Evolutionary conservation across 441 rosid genomes (phyloP).

Genomic region (Corymbia citriodora): DNA sequence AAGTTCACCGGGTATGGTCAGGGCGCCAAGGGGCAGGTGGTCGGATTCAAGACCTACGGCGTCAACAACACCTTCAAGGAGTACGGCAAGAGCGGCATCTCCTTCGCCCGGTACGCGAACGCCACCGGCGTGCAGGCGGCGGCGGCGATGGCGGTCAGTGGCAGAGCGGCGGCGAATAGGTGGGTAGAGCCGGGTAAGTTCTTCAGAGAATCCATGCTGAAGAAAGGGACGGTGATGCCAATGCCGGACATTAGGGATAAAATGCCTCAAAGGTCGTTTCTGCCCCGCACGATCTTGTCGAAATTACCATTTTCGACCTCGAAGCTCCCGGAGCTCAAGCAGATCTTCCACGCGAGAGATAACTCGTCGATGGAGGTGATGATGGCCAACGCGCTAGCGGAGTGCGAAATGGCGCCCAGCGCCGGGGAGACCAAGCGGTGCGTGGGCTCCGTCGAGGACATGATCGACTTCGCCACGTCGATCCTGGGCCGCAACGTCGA

Average conservation of each 20-base stretch:
- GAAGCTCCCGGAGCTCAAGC: constrained; percentile 40
- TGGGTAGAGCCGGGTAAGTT: constrained; percentile 4
- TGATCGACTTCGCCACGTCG: constrained; percentile 84
- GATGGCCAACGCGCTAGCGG: constrained; percentile 51
- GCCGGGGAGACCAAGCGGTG: constrained; percentile 90
- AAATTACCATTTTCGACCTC: constrained; percentile 79
- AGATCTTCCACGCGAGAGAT: constrained; percentile 61
- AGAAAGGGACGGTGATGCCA: constrained; percentile 43
- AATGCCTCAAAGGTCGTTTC: constrained; percentile 94
- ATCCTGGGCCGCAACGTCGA: constrained; percentile 65
- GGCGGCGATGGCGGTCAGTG: not conserved
- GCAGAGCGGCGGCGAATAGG: not conserved
- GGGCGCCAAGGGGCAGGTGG: constrained; percentile 23
- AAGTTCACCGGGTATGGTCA: constrained; percentile 70
- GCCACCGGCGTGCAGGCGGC: not conserved
- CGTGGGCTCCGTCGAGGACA: constrained; percentile 82
- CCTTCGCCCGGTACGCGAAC: constrained; percentile 46
- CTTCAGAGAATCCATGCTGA: not conserved
- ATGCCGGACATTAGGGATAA: constrained; percentile 93
- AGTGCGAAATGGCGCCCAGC: constrained; percentile 84
- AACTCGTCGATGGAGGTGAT: constrained; percentile 67
- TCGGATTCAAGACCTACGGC: constrained; percentile 71
- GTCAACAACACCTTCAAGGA: constrained; percentile 73
- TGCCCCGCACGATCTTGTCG: constrained; percentile 66
- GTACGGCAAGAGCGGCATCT: constrained; percentile 42